A percentile compares a stretch with the other conserved stretches of the same genome.
Conservation (phyloP, 2,329 filamentous ascomycete genomes). For the Elsinoe ampelina region DNA sequence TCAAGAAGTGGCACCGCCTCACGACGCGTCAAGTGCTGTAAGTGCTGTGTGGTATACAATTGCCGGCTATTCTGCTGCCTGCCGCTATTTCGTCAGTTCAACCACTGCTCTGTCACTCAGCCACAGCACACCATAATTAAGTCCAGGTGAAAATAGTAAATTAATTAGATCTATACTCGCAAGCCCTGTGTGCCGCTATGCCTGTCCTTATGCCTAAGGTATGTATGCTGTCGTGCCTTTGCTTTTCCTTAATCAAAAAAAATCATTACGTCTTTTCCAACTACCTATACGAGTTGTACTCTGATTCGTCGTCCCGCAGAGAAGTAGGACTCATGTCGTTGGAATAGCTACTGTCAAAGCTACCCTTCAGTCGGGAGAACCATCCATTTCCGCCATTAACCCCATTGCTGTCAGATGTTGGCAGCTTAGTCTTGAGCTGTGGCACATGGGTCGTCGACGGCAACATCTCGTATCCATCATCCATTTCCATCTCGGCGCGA, state of each 20-base stretch:
- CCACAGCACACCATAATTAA: background rate
- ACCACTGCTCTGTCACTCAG: background rate
- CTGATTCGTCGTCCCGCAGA: slow-evolving; percentile 13
- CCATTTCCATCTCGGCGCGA: slow-evolving; percentile 61
- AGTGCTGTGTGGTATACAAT: no score
- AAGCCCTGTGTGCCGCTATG: background rate
- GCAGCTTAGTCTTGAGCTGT: slow-evolving; percentile 14
- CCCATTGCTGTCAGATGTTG: background rate
- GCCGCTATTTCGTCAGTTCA: background rate
- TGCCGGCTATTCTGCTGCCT: slow-evolving; percentile 4
- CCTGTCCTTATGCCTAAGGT: no score
- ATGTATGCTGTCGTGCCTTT: background rate
- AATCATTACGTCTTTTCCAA: slow-evolving; percentile 3
- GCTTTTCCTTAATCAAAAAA: background rate
- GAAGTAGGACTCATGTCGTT: slow-evolving; percentile 6
- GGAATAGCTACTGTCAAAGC: slow-evolving; percentile 13
- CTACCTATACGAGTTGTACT: slow-evolving; percentile 16
- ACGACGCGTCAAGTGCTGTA: slow-evolving; percentile 1
- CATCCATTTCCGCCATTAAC: slow-evolving; percentile 14
- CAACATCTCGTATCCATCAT: slow-evolving; percentile 20
- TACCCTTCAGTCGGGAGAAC: slow-evolving; percentile 17
- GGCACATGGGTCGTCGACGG: slow-evolving; percentile 11
- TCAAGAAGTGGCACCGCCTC: background rate
- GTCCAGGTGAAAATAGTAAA: background rate
- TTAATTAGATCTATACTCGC: slow-evolving; percentile 4